Percentiles rank a stretch among this genome's conserved stretches.
Conservation (phyloP, 805 yeast genomes). For the Ogataea nitratoaversa region DNA sequence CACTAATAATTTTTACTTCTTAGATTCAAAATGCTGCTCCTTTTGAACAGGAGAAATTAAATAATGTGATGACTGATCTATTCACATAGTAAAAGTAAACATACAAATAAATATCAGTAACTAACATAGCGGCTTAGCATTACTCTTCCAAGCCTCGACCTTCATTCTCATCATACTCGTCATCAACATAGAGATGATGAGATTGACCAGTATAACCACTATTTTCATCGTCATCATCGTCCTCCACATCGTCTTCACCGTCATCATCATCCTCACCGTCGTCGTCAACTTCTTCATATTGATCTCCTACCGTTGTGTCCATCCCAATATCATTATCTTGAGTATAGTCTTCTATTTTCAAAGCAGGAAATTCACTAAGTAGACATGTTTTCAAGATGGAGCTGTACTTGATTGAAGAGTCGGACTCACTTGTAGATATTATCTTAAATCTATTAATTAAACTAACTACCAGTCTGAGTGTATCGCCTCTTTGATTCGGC, state of each 20-base stretch:
- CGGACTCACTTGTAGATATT: constrained; percentile 9
- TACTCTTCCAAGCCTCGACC: constrained; percentile 4
- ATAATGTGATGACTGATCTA: too few relatives aligned
- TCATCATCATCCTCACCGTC: constrained; percentile 1
- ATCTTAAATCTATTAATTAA: constrained; percentile 14
- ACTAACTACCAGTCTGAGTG: constrained; percentile 6
- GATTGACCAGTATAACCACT: not conserved
- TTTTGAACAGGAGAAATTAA: too few relatives aligned
- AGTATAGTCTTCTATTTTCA: not conserved
- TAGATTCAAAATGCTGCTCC: too few relatives aligned
- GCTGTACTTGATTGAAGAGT: constrained; percentile 9
- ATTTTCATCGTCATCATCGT: not conserved
- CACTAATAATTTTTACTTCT: too few relatives aligned
- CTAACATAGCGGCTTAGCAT: not conserved
- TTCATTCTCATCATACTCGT: constrained; percentile 3
- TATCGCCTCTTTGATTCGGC: constrained; percentile 2
- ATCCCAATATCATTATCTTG: not conserved
- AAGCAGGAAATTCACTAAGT: constrained; percentile 5
- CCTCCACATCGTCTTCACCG: constrained; percentile 3
- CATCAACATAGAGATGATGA: constrained; percentile 3
- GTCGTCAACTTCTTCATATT: constrained; percentile 4
- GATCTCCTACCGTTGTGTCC: constrained; percentile 2
- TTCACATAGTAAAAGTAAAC: too few relatives aligned
- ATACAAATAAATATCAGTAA: not conserved
- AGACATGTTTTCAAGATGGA: constrained; percentile 5